Evolutionary conservation across 352 stramenopile genomes (phyloP), one percentile per base, ranked within the genome.

Genomic region (Thalassiosira oceanica): DNA sequence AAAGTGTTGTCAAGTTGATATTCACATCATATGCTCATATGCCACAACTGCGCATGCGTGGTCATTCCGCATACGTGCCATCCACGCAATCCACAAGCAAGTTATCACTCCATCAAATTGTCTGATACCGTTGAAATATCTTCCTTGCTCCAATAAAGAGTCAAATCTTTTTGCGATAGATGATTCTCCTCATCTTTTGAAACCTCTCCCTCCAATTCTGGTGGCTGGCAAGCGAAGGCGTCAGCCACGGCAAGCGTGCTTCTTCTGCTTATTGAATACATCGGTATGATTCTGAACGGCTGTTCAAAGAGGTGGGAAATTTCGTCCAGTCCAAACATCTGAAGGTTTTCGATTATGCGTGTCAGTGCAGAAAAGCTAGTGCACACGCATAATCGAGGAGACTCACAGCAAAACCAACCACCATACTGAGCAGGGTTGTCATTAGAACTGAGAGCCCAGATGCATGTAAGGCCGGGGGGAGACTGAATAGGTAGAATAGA

Each of bases 251-350:
- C 75, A 10, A 58, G 10, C 64, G 78, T 79, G 21, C 29, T 66
- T 1, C 39, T 35, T 41, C 76, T 80, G 1, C 42, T 54, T 28
- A 84, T 42, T 46, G 80, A 56, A 62, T 74, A 70, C 23, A 84
- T 44, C 0, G 74, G 68, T 16, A 77, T 78, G 2, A 84, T n/a
- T 15, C 45, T n/a, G 43, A 81, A 81, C 0, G 75, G 75, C 43
- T 81, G 62, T 29, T 84, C 75, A 1, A 78, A 66, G 8, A 84
- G 18, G 35, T 77, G 50, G 37, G 27, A 61, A 13, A 84, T 79
- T 28, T 81, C 75, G 64, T 84, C 75, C 21, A 81, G 41, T 2
- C 75, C 75, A 36, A 84, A 44, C 70, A 84, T 79, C 1, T 69
- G 64, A 54, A 57, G 73, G n/a, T n/a, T n/a, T n/a, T n/a, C n/a